Evolutionary conservation across 1,284 basidiomycete species (phyloP).

Genomic region (Cutaneotrichosporon daszewskae): DNA sequence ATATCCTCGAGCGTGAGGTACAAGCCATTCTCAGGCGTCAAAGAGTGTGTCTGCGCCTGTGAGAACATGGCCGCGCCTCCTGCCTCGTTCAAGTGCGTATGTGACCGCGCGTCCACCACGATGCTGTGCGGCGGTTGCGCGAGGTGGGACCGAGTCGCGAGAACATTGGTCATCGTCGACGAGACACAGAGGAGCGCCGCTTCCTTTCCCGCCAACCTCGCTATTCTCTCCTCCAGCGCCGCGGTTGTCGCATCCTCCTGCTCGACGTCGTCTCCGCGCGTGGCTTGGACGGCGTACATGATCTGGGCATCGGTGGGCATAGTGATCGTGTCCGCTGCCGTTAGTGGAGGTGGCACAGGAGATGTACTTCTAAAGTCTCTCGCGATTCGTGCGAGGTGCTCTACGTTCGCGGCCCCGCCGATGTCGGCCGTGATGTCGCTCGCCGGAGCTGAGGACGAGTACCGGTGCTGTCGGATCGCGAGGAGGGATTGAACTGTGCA

Average conservation of each 20-base stretch:
- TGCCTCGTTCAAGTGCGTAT: slow-evolving; percentile 58
- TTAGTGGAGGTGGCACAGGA: background rate
- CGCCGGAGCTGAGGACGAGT: too few relatives aligned
- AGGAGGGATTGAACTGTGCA: too few relatives aligned
- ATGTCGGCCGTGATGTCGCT: background rate
- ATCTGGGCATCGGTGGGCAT: slow-evolving; percentile 52
- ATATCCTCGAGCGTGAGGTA: slow-evolving; percentile 78
- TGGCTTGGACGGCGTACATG: slow-evolving; percentile 48
- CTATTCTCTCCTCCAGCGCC: slow-evolving; percentile 72
- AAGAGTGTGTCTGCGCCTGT: slow-evolving; percentile 62
- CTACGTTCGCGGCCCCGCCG: background rate
- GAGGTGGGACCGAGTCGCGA: slow-evolving; percentile 78
- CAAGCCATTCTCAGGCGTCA: slow-evolving; percentile 39
- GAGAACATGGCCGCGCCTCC: slow-evolving; percentile 88
- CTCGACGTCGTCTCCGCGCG: slow-evolving; percentile 54
- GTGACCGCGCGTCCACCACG: slow-evolving; percentile 73
- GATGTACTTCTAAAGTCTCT: background rate
- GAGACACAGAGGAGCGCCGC: slow-evolving; percentile 74
- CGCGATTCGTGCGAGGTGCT: background rate
- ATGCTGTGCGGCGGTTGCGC: slow-evolving; percentile 79
- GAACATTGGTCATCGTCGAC: slow-evolving; percentile 85
- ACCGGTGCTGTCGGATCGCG: too few relatives aligned
- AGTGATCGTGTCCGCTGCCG: slow-evolving; percentile 50
- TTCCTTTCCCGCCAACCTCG: slow-evolving; percentile 70
- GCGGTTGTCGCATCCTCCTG: slow-evolving; percentile 54